These are phyloP conservation scores for Luffa aegyptiaca DNA, from an alignment of 306 rosid genomes.

Conservation along the genomic window DNA sequence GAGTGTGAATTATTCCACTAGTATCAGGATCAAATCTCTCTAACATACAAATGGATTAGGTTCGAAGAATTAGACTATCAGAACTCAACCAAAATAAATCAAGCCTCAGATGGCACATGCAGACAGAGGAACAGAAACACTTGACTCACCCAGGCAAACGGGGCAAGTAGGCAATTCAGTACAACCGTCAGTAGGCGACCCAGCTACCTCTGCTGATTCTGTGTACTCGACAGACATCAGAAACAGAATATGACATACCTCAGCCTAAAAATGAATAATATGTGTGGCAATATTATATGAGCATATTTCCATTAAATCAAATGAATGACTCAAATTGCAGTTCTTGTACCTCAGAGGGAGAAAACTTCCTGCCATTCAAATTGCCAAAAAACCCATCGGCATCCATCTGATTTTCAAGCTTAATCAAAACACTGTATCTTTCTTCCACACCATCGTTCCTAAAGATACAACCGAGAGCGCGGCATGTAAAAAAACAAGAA, in stretches of 20 bases:
- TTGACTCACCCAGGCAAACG: slow-evolving; percentile 76
- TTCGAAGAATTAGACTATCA: background rate
- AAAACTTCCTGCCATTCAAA: slow-evolving; percentile 67
- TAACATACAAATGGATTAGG: slow-evolving; percentile 27
- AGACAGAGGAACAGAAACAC: background rate
- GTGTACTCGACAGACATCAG: slow-evolving; percentile 72
- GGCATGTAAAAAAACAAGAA: background rate
- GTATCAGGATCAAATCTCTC: slow-evolving; percentile 81
- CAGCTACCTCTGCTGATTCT: slow-evolving; percentile 61
- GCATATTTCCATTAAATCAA: background rate
- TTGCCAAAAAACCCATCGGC: slow-evolving; percentile 43
- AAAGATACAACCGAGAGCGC: background rate
- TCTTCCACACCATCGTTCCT: slow-evolving; percentile 90
- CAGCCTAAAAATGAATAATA: slow-evolving; percentile 47
- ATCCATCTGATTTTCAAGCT: slow-evolving; percentile 31
- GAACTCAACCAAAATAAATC: background rate
- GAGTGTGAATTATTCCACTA: slow-evolving; percentile 71
- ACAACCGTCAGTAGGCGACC: slow-evolving; percentile 62
- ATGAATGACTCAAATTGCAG: background rate
- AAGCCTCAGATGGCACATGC: background rate
- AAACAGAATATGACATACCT: slow-evolving; percentile 73
- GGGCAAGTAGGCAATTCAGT: slow-evolving; percentile 90
- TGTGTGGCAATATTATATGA: background rate
- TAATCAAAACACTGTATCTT: slow-evolving; percentile 66
- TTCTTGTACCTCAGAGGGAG: slow-evolving; percentile 57